A percentile compares a stretch with the other conserved stretches of the same genome.
These are phyloP conservation scores for Coemansia sp. DNA, from an alignment of 192 early-diverging fungal species.

Conservation along the genomic window DNA sequence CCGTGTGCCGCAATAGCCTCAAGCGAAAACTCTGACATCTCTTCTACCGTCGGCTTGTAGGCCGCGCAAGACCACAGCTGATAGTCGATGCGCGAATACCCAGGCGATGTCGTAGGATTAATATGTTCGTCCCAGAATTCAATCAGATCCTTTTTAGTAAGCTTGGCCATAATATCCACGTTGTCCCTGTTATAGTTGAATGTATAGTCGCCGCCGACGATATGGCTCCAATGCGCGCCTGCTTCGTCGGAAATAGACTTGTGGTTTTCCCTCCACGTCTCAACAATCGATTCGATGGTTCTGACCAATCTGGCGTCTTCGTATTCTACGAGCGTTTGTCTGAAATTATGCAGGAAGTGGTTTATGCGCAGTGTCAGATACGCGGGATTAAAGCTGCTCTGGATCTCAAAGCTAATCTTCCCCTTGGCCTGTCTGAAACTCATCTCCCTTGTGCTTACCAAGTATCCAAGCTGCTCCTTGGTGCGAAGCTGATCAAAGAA, in stretches of 20 bases:
- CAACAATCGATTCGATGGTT: conserved; percentile 59
- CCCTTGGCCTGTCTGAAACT: neutral
- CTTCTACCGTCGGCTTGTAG: neutral
- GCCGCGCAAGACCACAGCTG: conserved; percentile 4
- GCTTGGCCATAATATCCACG: conserved; percentile 4
- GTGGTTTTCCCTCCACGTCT: conserved; percentile 58
- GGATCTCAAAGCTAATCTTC: conserved; percentile 66
- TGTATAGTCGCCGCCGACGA: conserved; percentile 63
- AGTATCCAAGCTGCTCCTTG: conserved; percentile 76
- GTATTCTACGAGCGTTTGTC: conserved; percentile 47
- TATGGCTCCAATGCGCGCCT: conserved; percentile 60
- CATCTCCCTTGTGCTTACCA: conserved; percentile 40
- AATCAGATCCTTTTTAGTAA: conserved; percentile 28
- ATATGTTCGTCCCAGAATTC: conserved; percentile 33
- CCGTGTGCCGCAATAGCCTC: neutral
- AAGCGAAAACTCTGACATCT: neutral
- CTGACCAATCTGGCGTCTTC: conserved; percentile 57
- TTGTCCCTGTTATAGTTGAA: conserved; percentile 58
- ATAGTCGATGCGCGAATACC: conserved; percentile 32
- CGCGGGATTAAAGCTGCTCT: conserved; percentile 74
- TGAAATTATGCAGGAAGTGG: conserved; percentile 62
- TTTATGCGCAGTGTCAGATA: conserved; percentile 77
- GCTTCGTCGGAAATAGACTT: conserved; percentile 70
- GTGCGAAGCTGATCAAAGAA: conserved; percentile 88
- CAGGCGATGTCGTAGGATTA: conserved; percentile 22